Evolutionary conservation across 2,329 filamentous ascomycete genomes (phyloP).

Genomic region (Fusarium coicis): DNA sequence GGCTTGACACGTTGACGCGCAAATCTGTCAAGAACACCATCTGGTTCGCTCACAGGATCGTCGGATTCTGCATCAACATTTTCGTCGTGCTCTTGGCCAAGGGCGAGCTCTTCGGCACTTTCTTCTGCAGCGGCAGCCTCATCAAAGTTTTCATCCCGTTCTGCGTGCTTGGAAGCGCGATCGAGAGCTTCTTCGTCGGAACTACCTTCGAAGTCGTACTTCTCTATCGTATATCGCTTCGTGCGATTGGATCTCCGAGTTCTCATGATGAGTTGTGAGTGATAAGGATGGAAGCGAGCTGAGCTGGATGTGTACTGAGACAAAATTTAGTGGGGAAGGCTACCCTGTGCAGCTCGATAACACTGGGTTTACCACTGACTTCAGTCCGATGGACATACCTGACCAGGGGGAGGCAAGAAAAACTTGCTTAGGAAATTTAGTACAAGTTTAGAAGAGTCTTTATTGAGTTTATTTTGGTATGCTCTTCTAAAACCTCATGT

Average conservation of each 20-base stretch:
- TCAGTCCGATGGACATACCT: neutral
- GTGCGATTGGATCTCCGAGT: constrained; percentile 52
- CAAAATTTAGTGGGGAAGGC: constrained; percentile 30
- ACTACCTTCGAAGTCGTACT: constrained; percentile 50
- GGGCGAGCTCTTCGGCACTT: constrained; percentile 46
- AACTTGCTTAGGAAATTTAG: neutral
- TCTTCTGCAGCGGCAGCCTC: constrained; percentile 44
- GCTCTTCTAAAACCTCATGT: neutral
- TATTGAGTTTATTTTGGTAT: neutral
- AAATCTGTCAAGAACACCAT: constrained; percentile 46
- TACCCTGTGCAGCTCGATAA: neutral
- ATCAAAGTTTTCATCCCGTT: constrained; percentile 49
- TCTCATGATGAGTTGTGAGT: constrained; percentile 45
- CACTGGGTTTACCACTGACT: neutral
- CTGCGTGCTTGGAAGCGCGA: constrained; percentile 39
- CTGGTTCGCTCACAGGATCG: constrained; percentile 36
- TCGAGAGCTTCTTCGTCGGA: constrained; percentile 45
- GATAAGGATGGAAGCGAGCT: neutral
- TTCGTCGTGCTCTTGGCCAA: constrained; percentile 36
- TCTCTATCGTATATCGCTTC: constrained; percentile 49
- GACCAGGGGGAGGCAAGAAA: neutral
- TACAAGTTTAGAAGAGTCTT: too few species aligned
- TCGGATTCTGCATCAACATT: constrained; percentile 47
- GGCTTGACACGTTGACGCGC: constrained; percentile 42
- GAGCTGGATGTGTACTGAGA: constrained; percentile 9